Base-by-base conservation (phyloP, 2,329 filamentous ascomycete species). In the Diaporthe aspalathi region DNA sequence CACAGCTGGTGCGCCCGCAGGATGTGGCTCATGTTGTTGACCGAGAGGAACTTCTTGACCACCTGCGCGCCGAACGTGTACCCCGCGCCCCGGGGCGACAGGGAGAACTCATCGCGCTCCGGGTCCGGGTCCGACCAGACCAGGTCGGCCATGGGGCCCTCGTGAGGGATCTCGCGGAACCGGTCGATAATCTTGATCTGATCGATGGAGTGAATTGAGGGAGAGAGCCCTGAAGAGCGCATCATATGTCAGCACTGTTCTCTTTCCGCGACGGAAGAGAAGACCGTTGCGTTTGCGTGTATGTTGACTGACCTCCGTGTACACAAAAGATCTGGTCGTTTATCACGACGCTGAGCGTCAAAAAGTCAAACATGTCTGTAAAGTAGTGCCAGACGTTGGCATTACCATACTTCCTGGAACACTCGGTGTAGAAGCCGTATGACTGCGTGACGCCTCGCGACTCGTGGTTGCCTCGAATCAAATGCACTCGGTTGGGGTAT, bases 131-230 rank as follows among this genome's bases (percentile, higher is more conserved):
- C 96, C 24, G 94, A 97, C 96, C 96, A 99, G 40, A 99, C 96
- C 6, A 99, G 86, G 81, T 99, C 96, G n/a, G 96, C 96, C 96
- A 99, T 99, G 43, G 96, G 96, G 0, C 96, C 96, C 83, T 99
- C 96, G 83, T 99, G 96, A 6, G 96, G 96, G 72, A 99, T 99
- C 80, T 99, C 96, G 76, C 96, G 92, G 86, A 98, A 99, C 56
- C 96, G 94, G 83, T 99, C 96, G 80, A 99, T 98, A 81, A 99
- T 97, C 83, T 99, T 98, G 84, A 99, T 98, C 83, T 99, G 96
- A 81, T 99, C 96, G 80, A 99, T 98, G 54, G 94, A 97, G 83
- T 99, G 96, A 80, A 99, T 98, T 38, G 93, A 95, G 1, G 93
- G 93, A 0, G 93, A 95, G 24, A 96, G 88, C 27, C 93, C 92